Conservation (phyloP, 2,329 filamentous ascomycete genomes). For the Microsporum audouinii region DNA sequence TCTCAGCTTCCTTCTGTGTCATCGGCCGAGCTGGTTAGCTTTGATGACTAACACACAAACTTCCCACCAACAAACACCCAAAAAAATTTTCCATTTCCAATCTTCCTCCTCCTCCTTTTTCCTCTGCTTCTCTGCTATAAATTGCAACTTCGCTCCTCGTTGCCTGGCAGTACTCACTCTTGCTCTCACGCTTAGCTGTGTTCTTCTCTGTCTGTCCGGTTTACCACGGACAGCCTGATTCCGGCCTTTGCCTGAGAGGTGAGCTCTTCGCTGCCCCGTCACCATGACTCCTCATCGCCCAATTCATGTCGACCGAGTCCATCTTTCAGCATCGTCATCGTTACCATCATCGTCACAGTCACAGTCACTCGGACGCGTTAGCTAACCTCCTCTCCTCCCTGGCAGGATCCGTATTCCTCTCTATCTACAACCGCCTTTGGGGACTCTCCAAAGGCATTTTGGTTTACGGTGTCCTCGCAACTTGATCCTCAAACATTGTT, state of each 20-base stretch:
- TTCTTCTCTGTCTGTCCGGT: neutral
- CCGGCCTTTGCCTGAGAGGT: slow-evolving; percentile 3
- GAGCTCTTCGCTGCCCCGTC: neutral
- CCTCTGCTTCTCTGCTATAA: neutral
- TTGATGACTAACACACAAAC: neutral
- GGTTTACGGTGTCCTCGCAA: slow-evolving; percentile 31
- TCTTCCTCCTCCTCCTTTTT: neutral
- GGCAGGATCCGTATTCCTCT: neutral
- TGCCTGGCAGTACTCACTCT: neutral
- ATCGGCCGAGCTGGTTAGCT: neutral
- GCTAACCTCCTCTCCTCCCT: neutral
- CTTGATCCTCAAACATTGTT: slow-evolving; percentile 6
- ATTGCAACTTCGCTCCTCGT: neutral
- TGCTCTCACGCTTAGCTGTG: neutral
- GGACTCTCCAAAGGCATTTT: slow-evolving; percentile 28
- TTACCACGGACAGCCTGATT: neutral
- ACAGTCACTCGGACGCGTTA: neutral
- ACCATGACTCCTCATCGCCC: neutral
- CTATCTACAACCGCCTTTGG: slow-evolving; percentile 25
- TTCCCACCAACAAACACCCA: neutral
- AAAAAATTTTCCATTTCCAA: neutral
- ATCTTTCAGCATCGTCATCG: neutral
- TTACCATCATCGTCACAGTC: neutral
- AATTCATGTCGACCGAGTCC: neutral
- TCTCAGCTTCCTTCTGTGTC: neutral